Percentiles rank a stretch among this genome's conserved stretches.
These are phyloP conservation scores for Pugionium cornutum DNA, from an alignment of 345 rosid species.

Conservation along the genomic window DNA sequence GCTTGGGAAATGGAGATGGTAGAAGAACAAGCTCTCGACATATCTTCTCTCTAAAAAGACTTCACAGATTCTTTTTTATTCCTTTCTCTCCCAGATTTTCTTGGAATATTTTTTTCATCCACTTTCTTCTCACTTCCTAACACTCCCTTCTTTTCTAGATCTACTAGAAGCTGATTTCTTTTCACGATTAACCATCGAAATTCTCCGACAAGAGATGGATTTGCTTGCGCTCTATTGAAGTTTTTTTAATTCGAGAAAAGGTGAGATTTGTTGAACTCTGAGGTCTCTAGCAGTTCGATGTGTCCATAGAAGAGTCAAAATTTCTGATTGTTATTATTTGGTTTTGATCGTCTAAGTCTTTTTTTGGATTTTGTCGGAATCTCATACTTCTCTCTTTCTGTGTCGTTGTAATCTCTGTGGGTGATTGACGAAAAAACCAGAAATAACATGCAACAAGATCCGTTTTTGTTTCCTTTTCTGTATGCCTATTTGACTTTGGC, in stretches of 20 bases:
- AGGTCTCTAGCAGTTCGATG: no score
- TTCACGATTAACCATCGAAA: conserved; percentile 4
- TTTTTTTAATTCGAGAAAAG: no score
- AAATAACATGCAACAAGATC: conserved; percentile 39
- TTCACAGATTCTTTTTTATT: conserved; percentile 22
- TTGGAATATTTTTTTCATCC: conserved; percentile 17
- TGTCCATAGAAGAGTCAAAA: no score
- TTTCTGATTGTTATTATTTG: no score
- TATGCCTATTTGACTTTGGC: conserved; percentile 17
- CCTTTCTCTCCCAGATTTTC: conserved; percentile 31
- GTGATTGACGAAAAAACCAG: no score
- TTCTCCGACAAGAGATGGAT: conserved; percentile 46
- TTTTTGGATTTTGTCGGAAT: no score
- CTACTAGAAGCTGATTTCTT: conserved; percentile 32
- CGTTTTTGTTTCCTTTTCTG: conserved; percentile 17
- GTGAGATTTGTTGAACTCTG: no score
- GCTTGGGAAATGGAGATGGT: conserved; percentile 51
- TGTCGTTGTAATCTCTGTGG: no score
- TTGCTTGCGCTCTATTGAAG: not conserved
- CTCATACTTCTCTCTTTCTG: no score
- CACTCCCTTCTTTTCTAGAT: conserved; percentile 43
- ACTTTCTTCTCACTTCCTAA: conserved; percentile 26
- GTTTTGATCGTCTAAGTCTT: no score
- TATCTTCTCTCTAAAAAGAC: conserved; percentile 37
- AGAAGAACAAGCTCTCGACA: conserved; percentile 43